phyloP scores from a whole-genome alignment of 495 filamentous ascomycete genomes.

The Xylaria bambusicola region DNA sequence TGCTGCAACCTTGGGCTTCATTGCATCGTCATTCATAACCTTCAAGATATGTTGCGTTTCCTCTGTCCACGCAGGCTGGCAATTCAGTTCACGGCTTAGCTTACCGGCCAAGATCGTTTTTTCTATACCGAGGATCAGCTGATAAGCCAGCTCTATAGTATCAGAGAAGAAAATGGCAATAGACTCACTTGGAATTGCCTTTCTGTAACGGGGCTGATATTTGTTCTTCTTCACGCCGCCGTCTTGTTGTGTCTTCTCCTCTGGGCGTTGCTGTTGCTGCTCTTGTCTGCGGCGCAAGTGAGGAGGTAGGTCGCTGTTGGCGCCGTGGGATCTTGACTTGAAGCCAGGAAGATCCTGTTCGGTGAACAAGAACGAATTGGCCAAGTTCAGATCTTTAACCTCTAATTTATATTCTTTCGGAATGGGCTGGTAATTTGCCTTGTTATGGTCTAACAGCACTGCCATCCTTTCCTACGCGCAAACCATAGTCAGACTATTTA shows the following conservation, averaged over 20 bases:
- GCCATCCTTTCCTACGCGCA: slow-evolving; percentile 43
- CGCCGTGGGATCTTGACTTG: slow-evolving; percentile 57
- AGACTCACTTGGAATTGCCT: slow-evolving; percentile 78
- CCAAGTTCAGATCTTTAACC: slow-evolving; percentile 58
- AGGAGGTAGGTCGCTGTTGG: slow-evolving; percentile 53
- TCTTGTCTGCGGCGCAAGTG: slow-evolving; percentile 47
- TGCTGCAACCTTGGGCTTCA: slow-evolving; percentile 61
- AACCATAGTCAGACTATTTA: slow-evolving; percentile 8
- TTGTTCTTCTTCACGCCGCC: slow-evolving; percentile 55
- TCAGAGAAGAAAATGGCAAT: neutral
- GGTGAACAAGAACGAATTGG: slow-evolving; percentile 87
- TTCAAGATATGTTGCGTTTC: slow-evolving; percentile 67
- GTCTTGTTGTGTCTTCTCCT: slow-evolving; percentile 34
- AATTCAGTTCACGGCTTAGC: slow-evolving; percentile 75
- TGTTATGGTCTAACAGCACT: slow-evolving; percentile 46
- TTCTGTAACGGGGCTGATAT: slow-evolving; percentile 69
- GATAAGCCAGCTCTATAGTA: slow-evolving; percentile 1
- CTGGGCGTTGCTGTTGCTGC: slow-evolving; percentile 33
- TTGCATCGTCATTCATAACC: slow-evolving; percentile 60
- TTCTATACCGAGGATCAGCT: slow-evolving; percentile 52
- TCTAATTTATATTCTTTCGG: slow-evolving; percentile 84
- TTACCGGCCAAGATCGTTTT: slow-evolving; percentile 76
- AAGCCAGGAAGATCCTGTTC: slow-evolving; percentile 88
- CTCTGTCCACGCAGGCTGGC: slow-evolving; percentile 71
- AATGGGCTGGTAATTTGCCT: slow-evolving; percentile 62